Base-by-base conservation (phyloP, 2,329 filamentous ascomycete genomes). In the Capronia americana region DNA sequence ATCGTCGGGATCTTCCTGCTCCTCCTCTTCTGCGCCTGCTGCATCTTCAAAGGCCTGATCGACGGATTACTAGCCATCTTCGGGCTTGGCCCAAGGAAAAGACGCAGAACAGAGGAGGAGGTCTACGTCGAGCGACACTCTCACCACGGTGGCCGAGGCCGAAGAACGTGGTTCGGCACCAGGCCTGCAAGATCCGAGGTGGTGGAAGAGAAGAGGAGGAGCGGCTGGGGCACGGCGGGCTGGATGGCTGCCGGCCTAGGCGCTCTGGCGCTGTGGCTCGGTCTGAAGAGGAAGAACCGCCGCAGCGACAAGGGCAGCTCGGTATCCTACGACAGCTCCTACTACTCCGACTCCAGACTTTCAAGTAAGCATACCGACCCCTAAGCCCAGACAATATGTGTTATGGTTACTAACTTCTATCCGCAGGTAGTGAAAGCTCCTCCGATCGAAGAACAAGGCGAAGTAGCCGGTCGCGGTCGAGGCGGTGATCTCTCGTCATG, bases 1-100 rank as follows among this genome's bases (percentile, higher is more conserved):
- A 77, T 84, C 62, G 77, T 77, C 1, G 82, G 80, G 57, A 76
- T 82, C 11, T 73, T 82, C 56, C 70, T 83, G 12, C 71, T 84
- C 44, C 70, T 83, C 26, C 74, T 83, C 24, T 68, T 84, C 26
- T 82, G 79, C 69, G 74, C 76, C 60, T 82, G 78, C 70, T 72
- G 78, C 67, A 83, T 81, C 66, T 78, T 79, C 67, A 79, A 76
- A 51, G 77, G 79, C 11, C 71, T 77, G 30, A 61, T 83, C 26
- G 77, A 80, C 34, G 75, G 75, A 6, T 59, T 83, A 3, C 72
- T 81, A 28, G 79, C 75, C 46, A 75, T 81, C n/a, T 76, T 83
- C 30, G 81, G 81, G 14, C 71, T 81, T 8, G 72, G 77, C 14
- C 73, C 73, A n/a, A 74, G 64, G 50, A 63, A 68, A 46, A 70